Evolutionary conservation across 768 basidiomycete genomes (phyloP).

Genomic region (Pleurotus pulmonarius): DNA sequence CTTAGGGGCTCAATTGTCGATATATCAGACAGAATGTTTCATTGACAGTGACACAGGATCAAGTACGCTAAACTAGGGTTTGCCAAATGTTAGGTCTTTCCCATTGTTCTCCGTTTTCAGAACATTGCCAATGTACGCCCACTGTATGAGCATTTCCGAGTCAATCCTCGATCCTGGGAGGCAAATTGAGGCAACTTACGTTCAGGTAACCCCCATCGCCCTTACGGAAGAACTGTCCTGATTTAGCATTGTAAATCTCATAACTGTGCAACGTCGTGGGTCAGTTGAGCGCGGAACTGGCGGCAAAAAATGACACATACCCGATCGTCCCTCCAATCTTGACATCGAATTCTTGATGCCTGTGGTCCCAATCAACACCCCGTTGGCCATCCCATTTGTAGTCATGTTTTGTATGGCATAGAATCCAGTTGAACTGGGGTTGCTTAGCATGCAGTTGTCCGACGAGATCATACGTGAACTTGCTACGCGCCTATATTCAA

Average conservation of each 20-base stretch:
- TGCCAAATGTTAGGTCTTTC: background rate
- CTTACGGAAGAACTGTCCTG: background rate
- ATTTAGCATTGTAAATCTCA: constrained; percentile 6
- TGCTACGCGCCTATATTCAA: constrained; percentile 10
- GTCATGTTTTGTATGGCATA: constrained; percentile 12
- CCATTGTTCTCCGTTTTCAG: background rate
- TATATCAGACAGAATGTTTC: too few relatives aligned
- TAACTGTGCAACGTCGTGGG: too few relatives aligned
- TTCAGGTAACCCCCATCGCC: constrained; percentile 8
- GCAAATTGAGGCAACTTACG: constrained; percentile 1
- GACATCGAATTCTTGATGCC: constrained; percentile 10
- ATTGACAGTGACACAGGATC: too few relatives aligned
- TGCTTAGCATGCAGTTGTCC: background rate
- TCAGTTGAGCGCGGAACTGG: background rate
- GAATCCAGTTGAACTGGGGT: constrained; percentile 11
- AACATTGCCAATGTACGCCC: background rate
- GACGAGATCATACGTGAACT: constrained; percentile 10
- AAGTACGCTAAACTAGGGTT: background rate
- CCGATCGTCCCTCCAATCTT: constrained; percentile 13
- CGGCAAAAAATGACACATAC: background rate
- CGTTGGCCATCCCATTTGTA: constrained; percentile 11
- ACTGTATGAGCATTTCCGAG: too few relatives aligned
- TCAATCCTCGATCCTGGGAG: too few relatives aligned
- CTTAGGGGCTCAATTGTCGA: too few relatives aligned
- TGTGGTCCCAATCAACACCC: constrained; percentile 13